Percentiles rank a stretch among this genome's conserved stretches.
phyloP scores from a whole-genome alignment of 2,329 filamentous ascomycete genomes.

The Colletotrichum trifolii region DNA sequence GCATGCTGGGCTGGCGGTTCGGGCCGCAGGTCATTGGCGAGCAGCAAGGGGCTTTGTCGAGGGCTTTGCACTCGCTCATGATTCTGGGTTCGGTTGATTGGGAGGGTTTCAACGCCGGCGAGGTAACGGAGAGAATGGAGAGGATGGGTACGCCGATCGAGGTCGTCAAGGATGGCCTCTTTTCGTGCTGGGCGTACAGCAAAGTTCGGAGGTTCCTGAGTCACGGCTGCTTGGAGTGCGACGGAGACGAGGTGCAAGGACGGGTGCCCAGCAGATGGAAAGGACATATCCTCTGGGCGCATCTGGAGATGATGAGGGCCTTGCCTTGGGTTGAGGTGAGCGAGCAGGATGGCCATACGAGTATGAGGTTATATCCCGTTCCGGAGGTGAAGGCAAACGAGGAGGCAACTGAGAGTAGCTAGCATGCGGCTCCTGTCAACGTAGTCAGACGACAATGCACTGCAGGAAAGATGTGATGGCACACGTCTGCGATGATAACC shows the following conservation, averaged over 20 bases:
- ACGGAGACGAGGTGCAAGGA: background rate
- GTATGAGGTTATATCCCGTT: constrained; percentile 5
- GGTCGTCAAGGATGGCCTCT: constrained; percentile 10
- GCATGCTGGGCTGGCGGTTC: constrained; percentile 21
- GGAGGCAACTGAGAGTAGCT: too few species aligned
- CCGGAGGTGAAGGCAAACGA: background rate
- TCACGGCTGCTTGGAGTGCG: constrained; percentile 1
- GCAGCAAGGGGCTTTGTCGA: constrained; percentile 7
- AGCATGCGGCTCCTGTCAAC: too few species aligned
- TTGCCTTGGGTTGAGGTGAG: constrained; percentile 9
- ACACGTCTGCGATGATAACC: too few species aligned
- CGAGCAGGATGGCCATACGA: background rate
- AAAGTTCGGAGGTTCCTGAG: constrained; percentile 13
- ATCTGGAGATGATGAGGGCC: constrained; percentile 18
- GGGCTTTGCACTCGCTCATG: background rate
- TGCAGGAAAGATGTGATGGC: too few species aligned
- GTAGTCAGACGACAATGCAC: too few species aligned
- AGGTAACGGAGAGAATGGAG: constrained; percentile 6
- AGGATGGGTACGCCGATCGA: background rate
- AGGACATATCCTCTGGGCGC: background rate
- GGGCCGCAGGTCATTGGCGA: constrained; percentile 2
- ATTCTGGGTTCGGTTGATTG: constrained; percentile 13
- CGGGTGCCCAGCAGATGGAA: background rate
- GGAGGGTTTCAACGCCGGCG: background rate
- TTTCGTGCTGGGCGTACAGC: constrained; percentile 4